phyloP scores from a whole-genome alignment of 2,329 filamentous ascomycete species.

The Ceratocystis ficicola region DNA sequence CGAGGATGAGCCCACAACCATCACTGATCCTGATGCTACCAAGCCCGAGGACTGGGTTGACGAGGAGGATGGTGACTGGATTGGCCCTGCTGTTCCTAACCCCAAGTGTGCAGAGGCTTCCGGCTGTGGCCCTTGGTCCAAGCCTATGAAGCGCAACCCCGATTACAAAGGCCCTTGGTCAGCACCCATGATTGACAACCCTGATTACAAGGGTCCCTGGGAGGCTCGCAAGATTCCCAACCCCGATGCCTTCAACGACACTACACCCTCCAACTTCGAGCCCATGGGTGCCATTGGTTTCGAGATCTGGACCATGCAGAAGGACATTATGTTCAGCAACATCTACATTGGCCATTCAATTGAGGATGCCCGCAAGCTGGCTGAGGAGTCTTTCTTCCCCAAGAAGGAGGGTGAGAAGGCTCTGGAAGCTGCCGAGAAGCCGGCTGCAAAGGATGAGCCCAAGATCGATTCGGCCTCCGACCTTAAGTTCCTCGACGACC shows the following conservation, averaged over 20 bases:
- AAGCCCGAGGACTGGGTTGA: conserved; percentile 99
- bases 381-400: conserved; percentile 76
- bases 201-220: conserved; percentile 94
- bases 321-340: conserved; percentile 97
- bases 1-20: conserved; percentile 67
- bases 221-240: conserved; percentile 92
- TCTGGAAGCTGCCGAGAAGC: conserved; percentile 65
- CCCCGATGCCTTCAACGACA: conserved; percentile 94
- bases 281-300: conserved; percentile 97
- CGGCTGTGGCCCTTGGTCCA: conserved; percentile 86
- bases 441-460: conserved; percentile 53
- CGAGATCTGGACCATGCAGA: conserved; percentile 99
- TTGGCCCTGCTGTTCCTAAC: conserved; percentile 81
- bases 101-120: conserved; percentile 88
- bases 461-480: conserved; percentile 52
- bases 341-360: conserved; percentile 98
- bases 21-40: conserved; percentile 85
- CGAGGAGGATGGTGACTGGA: conserved; percentile 97
- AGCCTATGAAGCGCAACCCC: conserved; percentile 88
- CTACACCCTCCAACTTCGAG: conserved; percentile 91
- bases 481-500: conserved; percentile 83
- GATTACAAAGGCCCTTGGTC: conserved; percentile 99
- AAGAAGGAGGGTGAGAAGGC: conserved; percentile 77
- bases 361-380: conserved; percentile 80
- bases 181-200: conserved; percentile 89